These are phyloP conservation scores for Porcisia deanei DNA, from an alignment of 208 protist genomes.

Conservation along the genomic window DNA sequence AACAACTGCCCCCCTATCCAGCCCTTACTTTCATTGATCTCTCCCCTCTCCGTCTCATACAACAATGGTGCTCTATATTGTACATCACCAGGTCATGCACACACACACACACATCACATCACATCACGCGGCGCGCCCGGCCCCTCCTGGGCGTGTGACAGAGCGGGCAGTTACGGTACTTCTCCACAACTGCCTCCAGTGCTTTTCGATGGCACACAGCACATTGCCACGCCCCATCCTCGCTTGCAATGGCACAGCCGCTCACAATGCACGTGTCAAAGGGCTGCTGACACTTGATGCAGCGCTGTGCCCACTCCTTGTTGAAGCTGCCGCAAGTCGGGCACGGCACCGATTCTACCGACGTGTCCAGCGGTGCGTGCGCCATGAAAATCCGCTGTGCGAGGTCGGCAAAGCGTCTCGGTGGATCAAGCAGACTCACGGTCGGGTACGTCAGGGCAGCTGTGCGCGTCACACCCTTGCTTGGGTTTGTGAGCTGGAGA, in stretches of 20 bases:
- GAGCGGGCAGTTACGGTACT: constrained; percentile 89
- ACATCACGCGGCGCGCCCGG: constrained; percentile 35
- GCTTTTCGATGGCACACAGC: constrained; percentile 83
- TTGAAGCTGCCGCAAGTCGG: constrained; percentile 83
- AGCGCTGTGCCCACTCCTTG: constrained; percentile 90
- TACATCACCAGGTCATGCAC: constrained; percentile 3
- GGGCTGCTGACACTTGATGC: constrained; percentile 76
- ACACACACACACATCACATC: constrained; percentile 12
- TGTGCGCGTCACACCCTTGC: constrained; percentile 48
- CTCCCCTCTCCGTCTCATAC: neutral
- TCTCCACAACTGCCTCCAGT: constrained; percentile 69
- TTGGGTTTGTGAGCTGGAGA: constrained; percentile 76
- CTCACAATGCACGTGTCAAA: constrained; percentile 91
- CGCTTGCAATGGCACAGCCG: constrained; percentile 71
- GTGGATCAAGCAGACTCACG: constrained; percentile 65
- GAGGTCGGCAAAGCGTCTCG: constrained; percentile 87
- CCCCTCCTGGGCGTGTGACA: constrained; percentile 87
- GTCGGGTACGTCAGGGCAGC: constrained; percentile 68
- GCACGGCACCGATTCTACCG: constrained; percentile 75
- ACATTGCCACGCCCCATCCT: constrained; percentile 82
- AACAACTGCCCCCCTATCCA: neutral
- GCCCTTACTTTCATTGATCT: neutral
- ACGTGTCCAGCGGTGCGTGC: constrained; percentile 84
- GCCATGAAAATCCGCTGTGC: constrained; percentile 92
- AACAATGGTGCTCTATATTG: neutral